phyloP scores from a whole-genome alignment of 2,329 filamentous ascomycete genomes.

The Colletotrichum musae region DNA sequence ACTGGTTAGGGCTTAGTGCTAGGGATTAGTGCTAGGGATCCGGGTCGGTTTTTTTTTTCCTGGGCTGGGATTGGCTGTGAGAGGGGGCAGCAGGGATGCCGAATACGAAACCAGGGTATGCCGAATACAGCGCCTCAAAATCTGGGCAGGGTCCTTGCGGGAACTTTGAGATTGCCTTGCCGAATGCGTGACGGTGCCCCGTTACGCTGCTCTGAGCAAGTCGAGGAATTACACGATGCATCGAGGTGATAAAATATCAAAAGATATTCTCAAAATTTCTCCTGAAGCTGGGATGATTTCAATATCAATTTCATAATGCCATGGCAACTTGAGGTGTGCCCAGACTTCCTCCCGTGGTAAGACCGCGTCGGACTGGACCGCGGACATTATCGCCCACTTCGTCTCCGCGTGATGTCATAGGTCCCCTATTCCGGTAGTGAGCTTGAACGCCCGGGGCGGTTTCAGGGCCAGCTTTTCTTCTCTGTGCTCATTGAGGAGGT shows the following conservation, averaged over 20 bases:
- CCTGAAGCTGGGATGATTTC: not conserved
- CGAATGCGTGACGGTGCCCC: conserved; percentile 3
- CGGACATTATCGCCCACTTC: conserved; percentile 36
- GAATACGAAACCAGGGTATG: too few relatives aligned
- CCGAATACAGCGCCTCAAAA: too few relatives aligned
- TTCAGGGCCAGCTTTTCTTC: conserved; percentile 31
- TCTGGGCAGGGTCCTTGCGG: conserved; percentile 27
- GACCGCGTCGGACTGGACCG: conserved; percentile 1
- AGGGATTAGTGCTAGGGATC: too few relatives aligned
- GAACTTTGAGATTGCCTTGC: conserved; percentile 27
- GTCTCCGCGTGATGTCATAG: conserved; percentile 38
- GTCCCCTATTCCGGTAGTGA: conserved; percentile 38
- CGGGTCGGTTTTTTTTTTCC: too few relatives aligned
- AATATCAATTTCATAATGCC: not conserved
- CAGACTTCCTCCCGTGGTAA: not conserved
- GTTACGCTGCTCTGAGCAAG: not conserved
- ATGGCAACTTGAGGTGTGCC: not conserved
- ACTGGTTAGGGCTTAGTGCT: too few relatives aligned
- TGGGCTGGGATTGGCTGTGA: too few relatives aligned
- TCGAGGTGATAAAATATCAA: not conserved
- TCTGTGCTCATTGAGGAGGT: conserved; percentile 24
- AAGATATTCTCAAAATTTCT: not conserved
- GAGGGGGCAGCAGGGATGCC: too few relatives aligned
- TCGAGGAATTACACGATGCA: not conserved
- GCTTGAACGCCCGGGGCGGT: conserved; percentile 12